Base-by-base conservation (phyloP, 2,329 filamentous ascomycete genomes). In the Aspergillus pseudoterreus region DNA sequence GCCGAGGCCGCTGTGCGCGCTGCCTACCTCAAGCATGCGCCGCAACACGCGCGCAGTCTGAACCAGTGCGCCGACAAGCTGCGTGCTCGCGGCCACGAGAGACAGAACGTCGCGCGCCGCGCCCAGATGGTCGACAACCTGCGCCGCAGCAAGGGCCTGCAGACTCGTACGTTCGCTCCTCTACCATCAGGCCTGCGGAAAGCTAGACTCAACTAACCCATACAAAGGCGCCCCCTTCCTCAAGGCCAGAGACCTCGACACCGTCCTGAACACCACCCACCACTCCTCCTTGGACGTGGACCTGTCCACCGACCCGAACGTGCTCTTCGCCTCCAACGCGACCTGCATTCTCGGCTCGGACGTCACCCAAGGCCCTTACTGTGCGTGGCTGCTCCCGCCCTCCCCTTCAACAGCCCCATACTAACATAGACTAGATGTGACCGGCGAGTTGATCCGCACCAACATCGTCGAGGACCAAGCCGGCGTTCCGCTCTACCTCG, bases 311-410 rank as follows among this genome's bases (percentile, higher is more conserved):
- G 60, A 63, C 47, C 61, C 63, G 4, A 52, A 46, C 0, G 54
- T 63, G 5, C 55, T 71, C 12, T 71, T 71, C 36, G 54, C 58
- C 11, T 66, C 64, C 6, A 63, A 65, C 60, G 39, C 69, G 56
- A 53, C 75, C 15, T 82, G 79, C 55, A 66, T 80, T 22, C 67
- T 82, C 24, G 76, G 71, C n/a, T 78, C 78, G 0, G 79, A 82
- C 60, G 74, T 76, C 17, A 81, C 75, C 3, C 71, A 80, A 61
- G 79, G 79, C 0, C 80, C 80, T 17, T 82, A 81, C 68, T 82
- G 65, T 68, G 24, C 21, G 63, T 45, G 35, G 9, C 3, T 1
- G 12, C 11, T 6, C 1, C 14, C 2, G 2, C 14, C 2, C n/a
- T 14, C 4, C 22, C 6, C 5, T 14, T 19, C 6, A 5, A 42